Evolutionary conservation across 2,329 filamentous ascomycete species (phyloP).

Genomic region (Penicillium sp.): DNA sequence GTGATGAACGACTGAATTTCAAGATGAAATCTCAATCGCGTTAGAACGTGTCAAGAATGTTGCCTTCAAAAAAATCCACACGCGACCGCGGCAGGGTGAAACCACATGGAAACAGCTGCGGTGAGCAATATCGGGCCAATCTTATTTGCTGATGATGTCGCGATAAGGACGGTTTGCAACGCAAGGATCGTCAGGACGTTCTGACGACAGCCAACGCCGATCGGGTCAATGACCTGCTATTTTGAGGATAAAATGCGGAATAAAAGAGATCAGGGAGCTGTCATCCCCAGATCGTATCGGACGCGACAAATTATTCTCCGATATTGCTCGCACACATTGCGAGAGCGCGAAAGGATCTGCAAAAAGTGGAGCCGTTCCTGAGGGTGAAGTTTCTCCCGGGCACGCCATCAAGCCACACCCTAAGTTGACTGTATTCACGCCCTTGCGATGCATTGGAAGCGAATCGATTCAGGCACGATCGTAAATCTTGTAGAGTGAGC

Average conservation of each 20-base stretch:
- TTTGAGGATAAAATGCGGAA: background rate
- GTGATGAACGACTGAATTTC: background rate
- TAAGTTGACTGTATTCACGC: background rate
- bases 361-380: background rate
- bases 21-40: background rate
- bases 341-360: background rate
- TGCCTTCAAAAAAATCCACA: background rate
- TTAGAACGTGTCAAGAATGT: background rate
- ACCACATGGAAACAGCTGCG: background rate
- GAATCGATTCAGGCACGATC: background rate
- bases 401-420: background rate
- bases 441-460: too few species aligned
- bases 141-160: constrained; percentile 29
- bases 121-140: background rate
- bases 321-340: background rate
- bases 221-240: background rate
- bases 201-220: too few species aligned
- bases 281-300: background rate
- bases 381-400: background rate
- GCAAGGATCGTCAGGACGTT: constrained; percentile 1
- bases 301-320: too few species aligned
- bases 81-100: background rate
- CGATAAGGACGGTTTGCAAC: constrained; percentile 16
- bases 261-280: background rate
- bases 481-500: background rate